Conservation (phyloP, 2,329 filamentous ascomycete species). For the Arthroderma sp. region DNA sequence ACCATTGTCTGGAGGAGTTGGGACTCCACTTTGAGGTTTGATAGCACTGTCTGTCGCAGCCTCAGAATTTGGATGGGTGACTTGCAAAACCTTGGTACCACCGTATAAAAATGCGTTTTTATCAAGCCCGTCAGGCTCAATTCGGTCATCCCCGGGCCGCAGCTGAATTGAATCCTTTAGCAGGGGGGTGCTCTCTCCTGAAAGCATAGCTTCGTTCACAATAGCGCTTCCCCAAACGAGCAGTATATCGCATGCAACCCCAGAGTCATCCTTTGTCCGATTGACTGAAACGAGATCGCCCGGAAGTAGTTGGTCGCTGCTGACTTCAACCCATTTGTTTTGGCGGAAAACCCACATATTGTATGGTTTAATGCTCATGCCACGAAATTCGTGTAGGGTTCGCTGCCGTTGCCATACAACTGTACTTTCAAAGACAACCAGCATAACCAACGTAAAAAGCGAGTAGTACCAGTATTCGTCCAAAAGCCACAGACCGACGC, state of each 20-base stretch:
- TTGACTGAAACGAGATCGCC: constrained; percentile 87
- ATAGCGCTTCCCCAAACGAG: constrained; percentile 90
- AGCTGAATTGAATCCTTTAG: constrained; percentile 93
- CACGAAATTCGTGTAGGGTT: constrained; percentile 88
- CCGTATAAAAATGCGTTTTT: constrained; percentile 96
- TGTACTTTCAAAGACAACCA: constrained; percentile 93
- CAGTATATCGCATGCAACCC: constrained; percentile 94
- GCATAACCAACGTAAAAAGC: constrained; percentile 96
- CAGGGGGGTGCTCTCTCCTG: constrained; percentile 90
- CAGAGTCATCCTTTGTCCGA: constrained; percentile 90
- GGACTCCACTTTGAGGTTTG: constrained; percentile 60
- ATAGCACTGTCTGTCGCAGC: constrained; percentile 46
- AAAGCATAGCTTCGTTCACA: constrained; percentile 98
- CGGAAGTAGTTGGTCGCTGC: constrained; percentile 82
- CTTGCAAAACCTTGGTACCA: constrained; percentile 91
- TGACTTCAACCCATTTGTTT: constrained; percentile 75
- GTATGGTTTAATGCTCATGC: constrained; percentile 99
- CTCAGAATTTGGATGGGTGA: constrained; percentile 67
- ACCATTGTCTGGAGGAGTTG: constrained; percentile 78
- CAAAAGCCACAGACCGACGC: constrained; percentile 94
- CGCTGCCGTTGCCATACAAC: constrained; percentile 98
- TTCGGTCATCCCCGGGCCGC: constrained; percentile 61
- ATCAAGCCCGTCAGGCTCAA: constrained; percentile 84
- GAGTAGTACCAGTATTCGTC: constrained; percentile 99
- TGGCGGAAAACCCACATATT: constrained; percentile 81